Evolutionary conservation across 345 rosid species (phyloP).

Genomic region (Orychophragmus violaceus): DNA sequence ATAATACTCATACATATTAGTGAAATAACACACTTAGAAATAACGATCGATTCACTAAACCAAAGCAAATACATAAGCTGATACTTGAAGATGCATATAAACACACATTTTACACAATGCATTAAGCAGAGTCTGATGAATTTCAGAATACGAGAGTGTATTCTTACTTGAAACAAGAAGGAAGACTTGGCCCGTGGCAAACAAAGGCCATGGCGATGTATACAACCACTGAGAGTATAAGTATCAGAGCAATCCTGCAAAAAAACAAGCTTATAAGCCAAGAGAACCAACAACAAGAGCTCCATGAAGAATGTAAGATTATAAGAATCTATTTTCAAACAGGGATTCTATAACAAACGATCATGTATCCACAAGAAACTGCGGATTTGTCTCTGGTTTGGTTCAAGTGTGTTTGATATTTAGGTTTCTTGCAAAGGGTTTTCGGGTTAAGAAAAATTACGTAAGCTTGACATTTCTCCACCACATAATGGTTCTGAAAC

Average conservation of each 20-base stretch:
- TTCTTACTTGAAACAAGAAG: constrained; percentile 60
- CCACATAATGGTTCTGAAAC: constrained; percentile 74
- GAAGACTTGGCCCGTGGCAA: constrained; percentile 72
- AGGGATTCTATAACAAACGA: not conserved
- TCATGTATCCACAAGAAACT: not conserved
- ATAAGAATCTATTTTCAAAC: not conserved
- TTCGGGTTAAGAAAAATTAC: constrained; percentile 37
- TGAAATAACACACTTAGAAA: constrained; percentile 1
- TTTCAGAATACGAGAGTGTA: not conserved
- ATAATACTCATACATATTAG: not conserved
- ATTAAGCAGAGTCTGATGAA: not conserved
- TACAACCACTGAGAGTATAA: constrained; percentile 53
- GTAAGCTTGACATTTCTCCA: constrained; percentile 92
- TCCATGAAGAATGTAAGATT: not conserved
- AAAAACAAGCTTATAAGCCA: constrained; percentile 16
- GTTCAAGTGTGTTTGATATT: not conserved
- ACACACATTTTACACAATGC: constrained; percentile 15
- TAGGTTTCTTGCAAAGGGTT: not conserved
- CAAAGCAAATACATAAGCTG: not conserved
- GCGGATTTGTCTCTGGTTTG: not conserved
- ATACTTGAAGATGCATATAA: not conserved
- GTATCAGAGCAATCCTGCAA: constrained; percentile 63
- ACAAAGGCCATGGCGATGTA: constrained; percentile 72
- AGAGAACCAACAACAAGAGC: not conserved
- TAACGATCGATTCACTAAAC: not conserved